Conservation (phyloP, 495 filamentous ascomycete species). For the Penicillium pulvis region DNA sequence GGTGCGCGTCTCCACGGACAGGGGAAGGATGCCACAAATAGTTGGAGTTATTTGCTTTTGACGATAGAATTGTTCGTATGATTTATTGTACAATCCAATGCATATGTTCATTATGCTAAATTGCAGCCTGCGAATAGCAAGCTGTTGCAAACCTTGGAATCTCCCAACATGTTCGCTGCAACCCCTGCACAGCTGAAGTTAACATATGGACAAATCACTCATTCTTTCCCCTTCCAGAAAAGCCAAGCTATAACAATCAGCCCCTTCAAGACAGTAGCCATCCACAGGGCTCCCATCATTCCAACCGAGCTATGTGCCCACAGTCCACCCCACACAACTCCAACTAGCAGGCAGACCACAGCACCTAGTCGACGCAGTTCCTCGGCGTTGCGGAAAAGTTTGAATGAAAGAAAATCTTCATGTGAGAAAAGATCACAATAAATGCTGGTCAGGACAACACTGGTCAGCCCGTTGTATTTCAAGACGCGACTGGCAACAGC, state of each 20-base stretch:
- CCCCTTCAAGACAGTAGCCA: constrained; percentile 56
- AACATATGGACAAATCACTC: not conserved
- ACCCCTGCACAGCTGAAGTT: too few relatives aligned
- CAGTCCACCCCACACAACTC: constrained; percentile 61
- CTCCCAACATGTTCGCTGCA: not conserved
- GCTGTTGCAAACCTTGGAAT: not conserved
- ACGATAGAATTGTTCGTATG: not conserved
- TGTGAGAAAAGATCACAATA: constrained; percentile 74
- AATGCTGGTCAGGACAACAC: constrained; percentile 70
- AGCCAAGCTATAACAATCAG: constrained; percentile 12
- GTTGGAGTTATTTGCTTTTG: not conserved
- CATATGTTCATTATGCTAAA: not conserved
- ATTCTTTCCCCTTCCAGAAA: constrained; percentile 6
- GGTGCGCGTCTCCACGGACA: not conserved
- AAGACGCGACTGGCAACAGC: constrained; percentile 68
- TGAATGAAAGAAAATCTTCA: constrained; percentile 49
- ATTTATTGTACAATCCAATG: not conserved
- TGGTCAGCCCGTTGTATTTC: constrained; percentile 61
- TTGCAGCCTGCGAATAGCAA: not conserved
- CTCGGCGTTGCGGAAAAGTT: constrained; percentile 50
- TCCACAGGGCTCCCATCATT: constrained; percentile 65
- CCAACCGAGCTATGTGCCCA: constrained; percentile 58
- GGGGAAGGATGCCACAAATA: not conserved
- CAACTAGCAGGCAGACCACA: constrained; percentile 58
- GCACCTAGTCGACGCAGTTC: constrained; percentile 59